Evolutionary conservation across 768 basidiomycete genomes (phyloP).

Genomic region (Boletus rufocinnamomeus): DNA sequence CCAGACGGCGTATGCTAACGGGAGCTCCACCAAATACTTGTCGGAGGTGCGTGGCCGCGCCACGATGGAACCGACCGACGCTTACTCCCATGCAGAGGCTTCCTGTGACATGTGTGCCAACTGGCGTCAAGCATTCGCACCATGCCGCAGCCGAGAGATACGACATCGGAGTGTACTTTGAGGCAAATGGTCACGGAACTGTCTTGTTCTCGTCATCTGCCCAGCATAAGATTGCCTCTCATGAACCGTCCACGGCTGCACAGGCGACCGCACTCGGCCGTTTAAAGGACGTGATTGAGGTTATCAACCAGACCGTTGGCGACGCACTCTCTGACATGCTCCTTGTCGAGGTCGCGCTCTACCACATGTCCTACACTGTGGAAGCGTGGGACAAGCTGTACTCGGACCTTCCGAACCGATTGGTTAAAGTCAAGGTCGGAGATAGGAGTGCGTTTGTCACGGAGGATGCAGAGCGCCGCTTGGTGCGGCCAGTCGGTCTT

Average conservation of each 20-base stretch:
- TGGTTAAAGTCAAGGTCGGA: constrained; percentile 88
- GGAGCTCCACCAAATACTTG: constrained; percentile 92
- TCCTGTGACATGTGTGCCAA: constrained; percentile 92
- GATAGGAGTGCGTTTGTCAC: constrained; percentile 87
- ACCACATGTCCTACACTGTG: constrained; percentile 83
- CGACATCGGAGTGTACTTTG: constrained; percentile 97
- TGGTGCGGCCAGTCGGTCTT: constrained; percentile 77
- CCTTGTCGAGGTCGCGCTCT: constrained; percentile 88
- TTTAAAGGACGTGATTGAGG: constrained; percentile 70
- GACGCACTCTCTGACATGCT: constrained; percentile 97
- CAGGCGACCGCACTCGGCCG: constrained; percentile 80
- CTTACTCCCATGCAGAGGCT: constrained; percentile 59
- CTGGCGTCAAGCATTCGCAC: constrained; percentile 97
- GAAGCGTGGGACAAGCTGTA: constrained; percentile 93
- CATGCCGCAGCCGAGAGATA: constrained; percentile 93
- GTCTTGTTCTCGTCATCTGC: constrained; percentile 88
- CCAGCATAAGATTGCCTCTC: constrained; percentile 54
- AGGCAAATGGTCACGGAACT: constrained; percentile 98
- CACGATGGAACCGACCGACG: constrained; percentile 1
- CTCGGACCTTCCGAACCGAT: constrained; percentile 88
- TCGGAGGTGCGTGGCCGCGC: constrained; percentile 54
- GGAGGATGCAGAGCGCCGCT: constrained; percentile 87
- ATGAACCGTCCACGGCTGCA: constrained; percentile 78
- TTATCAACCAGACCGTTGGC: constrained; percentile 98
- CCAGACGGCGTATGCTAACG: constrained; percentile 98